Evolutionary conservation across 169 alveolate species (phyloP), one percentile per base, ranked within the genome.

Genomic region (Perkinsus olseni): DNA sequence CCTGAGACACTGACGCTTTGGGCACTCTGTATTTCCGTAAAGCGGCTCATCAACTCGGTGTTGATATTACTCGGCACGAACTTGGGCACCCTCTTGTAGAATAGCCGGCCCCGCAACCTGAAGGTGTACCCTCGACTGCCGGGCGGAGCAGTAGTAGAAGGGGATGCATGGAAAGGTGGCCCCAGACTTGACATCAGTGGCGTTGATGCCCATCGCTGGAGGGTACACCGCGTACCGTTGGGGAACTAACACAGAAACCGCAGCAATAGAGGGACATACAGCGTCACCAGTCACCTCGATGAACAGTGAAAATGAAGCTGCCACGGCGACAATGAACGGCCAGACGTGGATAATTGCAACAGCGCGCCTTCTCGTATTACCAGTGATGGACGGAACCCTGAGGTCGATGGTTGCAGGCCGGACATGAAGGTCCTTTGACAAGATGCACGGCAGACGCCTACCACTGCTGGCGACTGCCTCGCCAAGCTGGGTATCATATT

Each of bases 51-150:
- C n/a, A n/a, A 40, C 50, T 6, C 50, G 50, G 50, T 40, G 50
- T 40, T 40, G 50, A 40, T 62, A 62, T 24, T 62, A 62, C 82
- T 62, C 10, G 82, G 82, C 3, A 91, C 93, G 34, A 39, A 36
- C 34, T 62, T 28, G 39, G 93, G 93, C 21, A 48, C 74, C 34
- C 93, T 48, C 74, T 62, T 28, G 36, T 62, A 91, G 39, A 91
- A 91, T 37, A 91, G 40, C 39, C 93, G 74, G 17, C 93, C 93
- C 40, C 62, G 74, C 39, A 91, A 38, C 28, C 92, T 91, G 74
- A 38, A 40, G 74, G 92, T 91, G 31, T 62, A 62, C 17, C 82
- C 82, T 62, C 82, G 13, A 62, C 36, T 62, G 10, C 82, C 82
- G 8, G 17, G 31, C 28, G 82, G 82, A 0, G 17, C 31, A 3